phyloP scores from a whole-genome alignment of 1,284 basidiomycete species.

The Tetrapyrgos nigripes region DNA sequence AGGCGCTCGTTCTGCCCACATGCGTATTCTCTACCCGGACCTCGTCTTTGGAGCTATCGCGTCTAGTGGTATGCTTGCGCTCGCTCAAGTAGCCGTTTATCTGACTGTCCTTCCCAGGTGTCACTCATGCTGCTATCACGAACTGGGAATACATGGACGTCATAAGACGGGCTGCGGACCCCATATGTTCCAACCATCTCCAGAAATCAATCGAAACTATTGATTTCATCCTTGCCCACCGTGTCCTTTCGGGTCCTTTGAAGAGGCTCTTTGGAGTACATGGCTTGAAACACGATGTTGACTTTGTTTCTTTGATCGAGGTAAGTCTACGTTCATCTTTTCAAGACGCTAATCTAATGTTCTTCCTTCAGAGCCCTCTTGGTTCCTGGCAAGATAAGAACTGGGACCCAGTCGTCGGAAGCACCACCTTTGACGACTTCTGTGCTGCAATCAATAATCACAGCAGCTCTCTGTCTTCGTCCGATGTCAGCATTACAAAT shows the following conservation, averaged over 20 bases:
- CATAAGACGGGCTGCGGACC: slow-evolving; percentile 78
- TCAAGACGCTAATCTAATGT: neutral
- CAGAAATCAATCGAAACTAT: slow-evolving; percentile 69
- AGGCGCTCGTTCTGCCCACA: slow-evolving; percentile 93
- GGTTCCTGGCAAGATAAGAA: slow-evolving; percentile 55
- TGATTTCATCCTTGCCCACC: slow-evolving; percentile 62
- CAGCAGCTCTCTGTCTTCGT: slow-evolving; percentile 27
- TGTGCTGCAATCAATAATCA: slow-evolving; percentile 65
- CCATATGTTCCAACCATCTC: slow-evolving; percentile 74
- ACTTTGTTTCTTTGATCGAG: slow-evolving; percentile 77
- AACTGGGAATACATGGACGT: slow-evolving; percentile 92
- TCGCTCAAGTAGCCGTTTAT: neutral
- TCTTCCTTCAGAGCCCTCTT: slow-evolving; percentile 40
- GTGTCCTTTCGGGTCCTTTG: slow-evolving; percentile 40
- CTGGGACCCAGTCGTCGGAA: slow-evolving; percentile 80
- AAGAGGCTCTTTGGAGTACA: slow-evolving; percentile 80
- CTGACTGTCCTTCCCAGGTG: slow-evolving; percentile 44
- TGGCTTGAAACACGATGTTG: slow-evolving; percentile 73
- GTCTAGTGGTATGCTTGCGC: slow-evolving; percentile 69
- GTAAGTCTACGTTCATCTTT: slow-evolving; percentile 38
- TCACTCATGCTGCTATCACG: slow-evolving; percentile 74
- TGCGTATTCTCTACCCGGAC: slow-evolving; percentile 88
- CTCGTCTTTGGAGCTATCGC: slow-evolving; percentile 93
- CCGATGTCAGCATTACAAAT: slow-evolving; percentile 25
- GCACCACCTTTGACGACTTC: slow-evolving; percentile 72